phyloP scores from a whole-genome alignment of 2,329 filamentous ascomycete genomes.

The Paecilomyces sp. region DNA sequence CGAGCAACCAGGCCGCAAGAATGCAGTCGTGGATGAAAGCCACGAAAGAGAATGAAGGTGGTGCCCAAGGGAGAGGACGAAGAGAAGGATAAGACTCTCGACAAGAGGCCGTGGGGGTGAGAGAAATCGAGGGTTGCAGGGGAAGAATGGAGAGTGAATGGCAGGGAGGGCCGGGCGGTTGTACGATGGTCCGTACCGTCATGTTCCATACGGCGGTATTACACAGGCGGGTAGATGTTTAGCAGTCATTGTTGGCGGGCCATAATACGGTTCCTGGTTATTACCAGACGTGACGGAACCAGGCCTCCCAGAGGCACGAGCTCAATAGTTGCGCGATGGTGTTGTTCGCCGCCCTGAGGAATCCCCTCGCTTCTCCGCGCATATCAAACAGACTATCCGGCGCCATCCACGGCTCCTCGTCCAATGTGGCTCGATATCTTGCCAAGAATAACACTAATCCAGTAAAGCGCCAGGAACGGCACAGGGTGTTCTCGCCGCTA shows the following conservation, averaged over 20 bases:
- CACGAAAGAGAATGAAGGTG: slow-evolving; percentile 5
- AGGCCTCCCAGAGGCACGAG: neutral
- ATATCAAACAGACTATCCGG: neutral
- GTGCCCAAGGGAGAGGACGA: slow-evolving; percentile 10
- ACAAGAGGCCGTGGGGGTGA: neutral
- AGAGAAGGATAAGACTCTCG: slow-evolving; percentile 1
- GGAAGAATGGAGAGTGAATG: neutral
- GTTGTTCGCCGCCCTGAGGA: neutral
- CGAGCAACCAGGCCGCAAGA: slow-evolving; percentile 24
- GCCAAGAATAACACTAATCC: neutral
- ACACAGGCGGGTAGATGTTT: neutral
- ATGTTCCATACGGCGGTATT: neutral
- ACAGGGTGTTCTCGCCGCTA: neutral
- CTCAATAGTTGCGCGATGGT: neutral
- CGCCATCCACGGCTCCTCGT: slow-evolving; percentile 1
- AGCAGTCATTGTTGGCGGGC: neutral
- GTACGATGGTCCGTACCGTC: neutral
- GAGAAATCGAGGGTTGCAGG: neutral
- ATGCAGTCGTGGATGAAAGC: slow-evolving; percentile 4
- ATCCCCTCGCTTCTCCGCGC: neutral
- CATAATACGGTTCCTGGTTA: neutral
- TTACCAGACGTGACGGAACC: neutral
- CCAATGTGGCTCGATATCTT: neutral
- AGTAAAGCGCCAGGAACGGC: slow-evolving; percentile 3
- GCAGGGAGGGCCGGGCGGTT: neutral